These are phyloP conservation scores for Phoma sp. DNA, from an alignment of 2,329 filamentous ascomycete species.

Conservation along the genomic window DNA sequence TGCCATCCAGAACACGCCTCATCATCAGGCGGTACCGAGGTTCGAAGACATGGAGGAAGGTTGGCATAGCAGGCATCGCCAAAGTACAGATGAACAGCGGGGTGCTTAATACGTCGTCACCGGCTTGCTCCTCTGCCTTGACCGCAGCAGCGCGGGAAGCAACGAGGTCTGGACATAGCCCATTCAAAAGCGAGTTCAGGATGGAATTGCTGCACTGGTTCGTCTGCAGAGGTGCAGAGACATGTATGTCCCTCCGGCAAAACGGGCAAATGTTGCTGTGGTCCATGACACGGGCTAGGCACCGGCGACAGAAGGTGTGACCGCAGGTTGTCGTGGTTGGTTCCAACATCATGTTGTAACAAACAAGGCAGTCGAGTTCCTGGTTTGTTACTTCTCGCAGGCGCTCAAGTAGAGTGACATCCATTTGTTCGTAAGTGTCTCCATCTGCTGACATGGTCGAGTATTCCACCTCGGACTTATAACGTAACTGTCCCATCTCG, in stretches of 20 bases:
- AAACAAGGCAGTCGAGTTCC: slow-evolving; percentile 89
- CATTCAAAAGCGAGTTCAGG: slow-evolving; percentile 68
- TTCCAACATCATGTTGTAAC: slow-evolving; percentile 81
- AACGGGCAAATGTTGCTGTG: slow-evolving; percentile 81
- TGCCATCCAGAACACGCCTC: slow-evolving; percentile 74
- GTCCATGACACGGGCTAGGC: slow-evolving; percentile 77
- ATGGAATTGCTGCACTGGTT: slow-evolving; percentile 67
- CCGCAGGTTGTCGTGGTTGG: slow-evolving; percentile 86
- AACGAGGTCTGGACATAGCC: slow-evolving; percentile 73
- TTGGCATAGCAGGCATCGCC: slow-evolving; percentile 80
- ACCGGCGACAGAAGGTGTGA: slow-evolving; percentile 86
- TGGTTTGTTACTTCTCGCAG: slow-evolving; percentile 68
- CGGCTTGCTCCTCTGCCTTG: slow-evolving; percentile 64
- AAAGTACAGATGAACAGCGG: slow-evolving; percentile 81
- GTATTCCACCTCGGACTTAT: slow-evolving; percentile 65
- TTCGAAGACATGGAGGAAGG: slow-evolving; percentile 90
- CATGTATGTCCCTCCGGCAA: slow-evolving; percentile 72
- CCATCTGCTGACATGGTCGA: slow-evolving; percentile 44
- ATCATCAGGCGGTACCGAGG: slow-evolving; percentile 93
- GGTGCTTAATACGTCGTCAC: slow-evolving; percentile 65
- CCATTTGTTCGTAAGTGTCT: slow-evolving; percentile 52
- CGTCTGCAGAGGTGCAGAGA: slow-evolving; percentile 57
- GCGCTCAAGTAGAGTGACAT: slow-evolving; percentile 61
- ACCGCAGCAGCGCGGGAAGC: slow-evolving; percentile 64
- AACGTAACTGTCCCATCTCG: slow-evolving; percentile 65